These are phyloP conservation scores for Ophiostoma quercus DNA, from an alignment of 2,329 filamentous ascomycete species.

Conservation along the genomic window DNA sequence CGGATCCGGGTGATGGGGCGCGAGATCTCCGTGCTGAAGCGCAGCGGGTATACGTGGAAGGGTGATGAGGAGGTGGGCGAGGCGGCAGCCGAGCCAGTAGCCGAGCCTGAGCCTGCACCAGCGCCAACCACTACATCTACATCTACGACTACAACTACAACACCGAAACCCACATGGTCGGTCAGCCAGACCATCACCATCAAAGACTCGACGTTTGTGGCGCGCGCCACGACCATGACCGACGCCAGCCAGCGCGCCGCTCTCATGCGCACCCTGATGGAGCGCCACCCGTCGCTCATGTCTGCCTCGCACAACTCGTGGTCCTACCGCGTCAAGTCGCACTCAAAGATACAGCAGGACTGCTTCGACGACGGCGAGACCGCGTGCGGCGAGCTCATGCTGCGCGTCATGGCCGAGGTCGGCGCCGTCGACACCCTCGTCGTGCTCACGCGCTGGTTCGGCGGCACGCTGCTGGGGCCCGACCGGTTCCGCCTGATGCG, in stretches of 20 bases:
- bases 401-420: slow-evolving; percentile 49
- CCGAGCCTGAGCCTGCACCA: slow-evolving; percentile 6
- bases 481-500: slow-evolving; percentile 61
- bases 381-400: slow-evolving; percentile 53
- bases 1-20: slow-evolving; percentile 66
- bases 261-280: slow-evolving; percentile 46
- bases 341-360: slow-evolving; percentile 39
- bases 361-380: slow-evolving; percentile 59
- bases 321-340: slow-evolving; percentile 40
- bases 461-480: slow-evolving; percentile 55
- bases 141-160: background rate
- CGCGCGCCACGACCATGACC: slow-evolving; percentile 44
- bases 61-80: slow-evolving; percentile 36
- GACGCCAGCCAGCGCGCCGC: slow-evolving; percentile 39
- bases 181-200: slow-evolving; percentile 48
- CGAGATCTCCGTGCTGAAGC: slow-evolving; percentile 68
- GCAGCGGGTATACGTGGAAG: slow-evolving; percentile 65
- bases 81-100: background rate
- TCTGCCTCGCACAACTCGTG: slow-evolving; percentile 56
- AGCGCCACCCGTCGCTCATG: slow-evolving; percentile 45
- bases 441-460: slow-evolving; percentile 58
- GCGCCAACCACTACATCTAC: slow-evolving; percentile 27
- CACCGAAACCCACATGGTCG: slow-evolving; percentile 40
- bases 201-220: slow-evolving; percentile 54
- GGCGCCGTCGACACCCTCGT: slow-evolving; percentile 49